Percentiles rank a stretch among this genome's conserved stretches.
Evolutionary conservation across 148 eudicot genomes (phyloP).

Genomic region (Rhododendron simsii): DNA sequence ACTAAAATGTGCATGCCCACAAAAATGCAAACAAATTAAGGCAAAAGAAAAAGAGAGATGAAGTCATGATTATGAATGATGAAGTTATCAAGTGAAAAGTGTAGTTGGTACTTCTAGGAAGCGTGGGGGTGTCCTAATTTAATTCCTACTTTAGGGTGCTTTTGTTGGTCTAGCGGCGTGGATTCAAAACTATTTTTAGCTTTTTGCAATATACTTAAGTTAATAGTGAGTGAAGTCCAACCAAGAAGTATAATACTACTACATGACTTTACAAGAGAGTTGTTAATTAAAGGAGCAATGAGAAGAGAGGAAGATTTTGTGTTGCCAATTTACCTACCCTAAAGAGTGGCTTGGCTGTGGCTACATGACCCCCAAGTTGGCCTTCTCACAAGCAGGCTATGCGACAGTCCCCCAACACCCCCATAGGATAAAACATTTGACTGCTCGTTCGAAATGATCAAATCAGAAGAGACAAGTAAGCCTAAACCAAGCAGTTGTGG

Average conservation of each 20-base stretch:
- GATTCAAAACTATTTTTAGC: neutral
- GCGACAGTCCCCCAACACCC: neutral
- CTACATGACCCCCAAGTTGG: slow-evolving; percentile 2
- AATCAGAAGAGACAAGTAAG: neutral
- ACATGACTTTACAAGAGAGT: neutral
- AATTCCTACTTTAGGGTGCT: slow-evolving; percentile 4
- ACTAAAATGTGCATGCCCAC: neutral
- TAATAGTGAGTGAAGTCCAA: neutral
- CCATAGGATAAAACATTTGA: no score
- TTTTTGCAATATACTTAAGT: neutral
- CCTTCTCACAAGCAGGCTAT: slow-evolving; percentile 2
- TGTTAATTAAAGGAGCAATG: neutral
- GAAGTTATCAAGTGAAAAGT: neutral
- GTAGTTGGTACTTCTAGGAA: neutral
- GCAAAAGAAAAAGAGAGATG: neutral
- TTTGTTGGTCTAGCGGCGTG: neutral
- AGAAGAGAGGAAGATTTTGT: slow-evolving; percentile 6
- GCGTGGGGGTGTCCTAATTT: neutral
- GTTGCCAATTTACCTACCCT: neutral
- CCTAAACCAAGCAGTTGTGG: neutral
- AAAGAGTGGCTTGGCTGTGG: neutral
- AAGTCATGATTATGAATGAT: slow-evolving; percentile 2
- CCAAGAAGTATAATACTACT: neutral
- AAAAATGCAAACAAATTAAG: neutral
- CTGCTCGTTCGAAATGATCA: neutral